Percentiles rank a stretch among this genome's conserved stretches.
Conservation (phyloP, 257 asterid genomes). For the Forsythia suspensa region DNA sequence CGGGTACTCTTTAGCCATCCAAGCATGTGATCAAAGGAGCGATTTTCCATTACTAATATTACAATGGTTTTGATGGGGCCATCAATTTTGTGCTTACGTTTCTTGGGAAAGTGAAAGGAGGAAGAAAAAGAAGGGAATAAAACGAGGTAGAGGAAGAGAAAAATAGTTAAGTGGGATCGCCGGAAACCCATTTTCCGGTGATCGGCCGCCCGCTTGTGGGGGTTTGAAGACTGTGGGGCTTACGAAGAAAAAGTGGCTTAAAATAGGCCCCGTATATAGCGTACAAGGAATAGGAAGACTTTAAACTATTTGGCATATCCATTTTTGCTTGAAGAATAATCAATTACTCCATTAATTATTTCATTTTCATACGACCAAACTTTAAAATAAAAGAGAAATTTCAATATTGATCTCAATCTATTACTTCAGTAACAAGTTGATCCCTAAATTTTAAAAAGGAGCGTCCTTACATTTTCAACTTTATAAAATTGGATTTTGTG, state of each 20-base stretch:
- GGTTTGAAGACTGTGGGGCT: neutral
- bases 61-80: slow-evolving; percentile 94
- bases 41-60: slow-evolving; percentile 88
- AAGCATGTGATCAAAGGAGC: slow-evolving; percentile 88
- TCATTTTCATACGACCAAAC: neutral
- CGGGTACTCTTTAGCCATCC: slow-evolving; percentile 82
- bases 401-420: too few species aligned
- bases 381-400: neutral
- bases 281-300: neutral
- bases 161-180: slow-evolving; percentile 19
- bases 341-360: neutral
- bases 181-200: slow-evolving; percentile 41
- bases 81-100: slow-evolving; percentile 41
- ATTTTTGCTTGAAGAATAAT: neutral
- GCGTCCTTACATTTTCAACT: too few species aligned
- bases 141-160: slow-evolving; percentile 40
- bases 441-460: too few species aligned
- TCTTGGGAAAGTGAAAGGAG: slow-evolving; percentile 55
- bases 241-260: neutral
- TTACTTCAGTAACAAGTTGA: too few species aligned
- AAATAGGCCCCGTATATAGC: neutral
- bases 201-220: neutral
- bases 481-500: too few species aligned
- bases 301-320: neutral
- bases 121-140: slow-evolving; percentile 39